A percentile compares a stretch with the other conserved stretches of the same genome.
phyloP scores from a whole-genome alignment of 1,139 yeast species.

The Candida tropicalis region DNA sequence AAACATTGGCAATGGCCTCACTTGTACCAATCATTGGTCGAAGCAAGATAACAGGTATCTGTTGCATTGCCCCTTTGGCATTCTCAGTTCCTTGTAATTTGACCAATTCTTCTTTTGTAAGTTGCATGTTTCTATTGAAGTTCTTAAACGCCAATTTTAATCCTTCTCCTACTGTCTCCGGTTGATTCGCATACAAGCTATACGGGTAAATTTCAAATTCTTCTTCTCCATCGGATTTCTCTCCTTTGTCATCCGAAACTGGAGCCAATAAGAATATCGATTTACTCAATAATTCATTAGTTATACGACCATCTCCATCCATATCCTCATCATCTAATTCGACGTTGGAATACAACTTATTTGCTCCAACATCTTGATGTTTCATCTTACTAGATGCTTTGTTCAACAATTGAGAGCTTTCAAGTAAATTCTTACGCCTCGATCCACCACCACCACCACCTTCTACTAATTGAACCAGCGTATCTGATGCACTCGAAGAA shows the following conservation, averaged over 20 bases:
- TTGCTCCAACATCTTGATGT: conserved; percentile 25
- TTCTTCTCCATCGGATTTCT: conserved; percentile 29
- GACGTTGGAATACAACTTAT: conserved; percentile 31
- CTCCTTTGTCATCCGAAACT: conserved; percentile 21
- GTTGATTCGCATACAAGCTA: conserved; percentile 87
- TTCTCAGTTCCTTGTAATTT: conserved; percentile 63
- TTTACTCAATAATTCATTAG: conserved; percentile 16
- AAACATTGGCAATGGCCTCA: conserved; percentile 80
- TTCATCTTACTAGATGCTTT: conserved; percentile 9
- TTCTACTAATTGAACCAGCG: conserved; percentile 8
- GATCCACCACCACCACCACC: no score
- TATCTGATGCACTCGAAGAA: conserved; percentile 12
- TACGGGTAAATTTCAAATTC: conserved; percentile 20
- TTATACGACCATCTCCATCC: conserved; percentile 21
- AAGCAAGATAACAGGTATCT: conserved; percentile 77
- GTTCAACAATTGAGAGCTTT: conserved; percentile 18
- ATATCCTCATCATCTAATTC: conserved; percentile 29
- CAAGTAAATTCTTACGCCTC: conserved; percentile 9
- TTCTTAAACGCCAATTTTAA: conserved; percentile 71
- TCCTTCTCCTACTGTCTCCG: conserved; percentile 70
- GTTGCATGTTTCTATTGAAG: conserved; percentile 64
- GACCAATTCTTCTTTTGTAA: conserved; percentile 66
- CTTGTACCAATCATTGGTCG: conserved; percentile 93
- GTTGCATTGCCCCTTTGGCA: conserved; percentile 64
- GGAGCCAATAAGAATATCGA: conserved; percentile 21